Conservation (phyloP, 257 asterid species). For the Jaltomata sinuosa region DNA sequence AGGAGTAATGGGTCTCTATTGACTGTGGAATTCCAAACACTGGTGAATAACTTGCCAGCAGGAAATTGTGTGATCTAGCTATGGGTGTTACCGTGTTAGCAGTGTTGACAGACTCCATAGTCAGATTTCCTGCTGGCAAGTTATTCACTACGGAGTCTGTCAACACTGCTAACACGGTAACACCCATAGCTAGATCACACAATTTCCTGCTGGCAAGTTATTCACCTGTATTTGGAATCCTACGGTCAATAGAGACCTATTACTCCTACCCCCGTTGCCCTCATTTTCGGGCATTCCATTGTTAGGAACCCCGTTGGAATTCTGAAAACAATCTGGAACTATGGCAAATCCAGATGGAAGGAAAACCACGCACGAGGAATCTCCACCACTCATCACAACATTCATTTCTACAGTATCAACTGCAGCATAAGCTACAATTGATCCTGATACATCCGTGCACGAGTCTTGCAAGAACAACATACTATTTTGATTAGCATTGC, state of each 20-base stretch:
- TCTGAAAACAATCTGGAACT: conserved; percentile 39
- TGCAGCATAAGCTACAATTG: conserved; percentile 54
- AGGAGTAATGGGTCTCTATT: conserved; percentile 46
- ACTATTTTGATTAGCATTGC: conserved; percentile 20
- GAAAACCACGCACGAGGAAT: conserved; percentile 43
- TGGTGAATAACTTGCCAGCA: conserved; percentile 39
- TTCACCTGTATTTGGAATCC: conserved; percentile 67
- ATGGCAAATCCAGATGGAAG: conserved; percentile 78
- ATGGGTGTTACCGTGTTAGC: too few species aligned
- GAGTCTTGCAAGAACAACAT: conserved; percentile 72
- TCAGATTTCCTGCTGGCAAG: too few species aligned
- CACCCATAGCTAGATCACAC: too few species aligned
- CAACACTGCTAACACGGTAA: too few species aligned
- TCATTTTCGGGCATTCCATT: conserved; percentile 3
- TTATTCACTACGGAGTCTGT: too few species aligned
- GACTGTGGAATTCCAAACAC: conserved; percentile 62
- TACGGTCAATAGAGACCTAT: conserved; percentile 56
- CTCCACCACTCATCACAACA: conserved; percentile 56
- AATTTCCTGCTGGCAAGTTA: conserved; percentile 40
- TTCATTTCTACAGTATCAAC: conserved; percentile 43
- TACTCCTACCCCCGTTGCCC: not conserved
- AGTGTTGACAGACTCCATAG: too few species aligned
- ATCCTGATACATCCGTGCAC: conserved; percentile 43
- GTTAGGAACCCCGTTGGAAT: conserved; percentile 9
- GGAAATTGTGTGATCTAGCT: too few species aligned